Evolutionary conservation across 805 yeast genomes (phyloP), one percentile per base, ranked within the genome.

Genomic region (Tetrapisispora nanseiensis): DNA sequence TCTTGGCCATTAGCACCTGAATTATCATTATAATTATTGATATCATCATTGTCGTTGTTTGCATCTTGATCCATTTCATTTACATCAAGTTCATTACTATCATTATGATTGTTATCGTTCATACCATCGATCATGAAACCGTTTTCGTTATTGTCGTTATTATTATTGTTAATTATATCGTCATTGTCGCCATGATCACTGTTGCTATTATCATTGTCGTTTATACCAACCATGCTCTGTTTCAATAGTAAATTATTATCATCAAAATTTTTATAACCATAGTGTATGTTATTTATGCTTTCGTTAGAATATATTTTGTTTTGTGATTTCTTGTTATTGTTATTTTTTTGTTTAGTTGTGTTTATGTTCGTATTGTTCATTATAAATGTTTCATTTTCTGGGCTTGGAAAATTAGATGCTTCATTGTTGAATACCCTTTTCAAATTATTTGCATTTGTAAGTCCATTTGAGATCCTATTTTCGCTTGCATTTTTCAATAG

Each of bases 1-100:
- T 41, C 36, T 33, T 33, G 44, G 21, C 16, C 39, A 27, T 37
- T 44, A 31, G 29, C 40, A 16, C n/a, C n/a, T n/a, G n/a, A n/a
- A n/a, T n/a, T n/a, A 20, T 32, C 36, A 23, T 41, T 33, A 15
- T 23, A 18, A 19, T 19, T 19, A 23, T 41, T 30, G n/a, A 22
- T 10, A n/a, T 26, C 18, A 6, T 11, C 18, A 21, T 28, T 21
- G 12, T 35, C 13, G 10, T 22, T n/a, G 3, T 23, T 23, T 15
- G 33, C 15, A 36, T 37, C 36, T 39, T 18, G 24, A 21, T 24
- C 31, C 8, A 21, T 24, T 13, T 37, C 37, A 33, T 30, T 35
- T 16, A 26, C 33, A 36, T 18, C 31, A 41, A 28, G 15, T 28
- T n/a, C 31, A 13, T 28, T 10, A 28, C 15, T 28, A 24, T 24